These are phyloP conservation scores for Arthrobotrys sinensis DNA, from an alignment of 2,329 filamentous ascomycete species.

Conservation along the genomic window DNA sequence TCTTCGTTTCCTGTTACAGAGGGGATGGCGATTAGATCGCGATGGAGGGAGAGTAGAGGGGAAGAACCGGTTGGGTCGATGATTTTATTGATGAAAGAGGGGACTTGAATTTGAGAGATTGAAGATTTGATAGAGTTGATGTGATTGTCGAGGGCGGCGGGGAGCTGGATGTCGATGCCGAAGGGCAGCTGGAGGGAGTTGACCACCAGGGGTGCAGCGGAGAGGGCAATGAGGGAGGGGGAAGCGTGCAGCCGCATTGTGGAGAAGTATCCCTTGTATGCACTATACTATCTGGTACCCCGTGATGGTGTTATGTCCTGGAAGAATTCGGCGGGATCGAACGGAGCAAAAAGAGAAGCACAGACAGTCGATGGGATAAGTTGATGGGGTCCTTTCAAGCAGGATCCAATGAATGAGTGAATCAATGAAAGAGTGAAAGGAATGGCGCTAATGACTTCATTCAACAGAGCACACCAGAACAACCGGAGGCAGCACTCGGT, in stretches of 20 bases:
- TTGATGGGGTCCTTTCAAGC: background rate
- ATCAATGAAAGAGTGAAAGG: conserved; percentile 1
- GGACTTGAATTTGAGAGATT: conserved; percentile 49
- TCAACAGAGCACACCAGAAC: too few species aligned
- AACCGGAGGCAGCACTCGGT: conserved; percentile 8
- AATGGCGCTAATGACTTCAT: conserved; percentile 48
- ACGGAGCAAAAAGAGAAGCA: background rate
- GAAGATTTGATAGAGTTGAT: conserved; percentile 43
- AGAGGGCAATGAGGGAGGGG: conserved; percentile 50
- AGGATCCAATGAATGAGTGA: conserved; percentile 34
- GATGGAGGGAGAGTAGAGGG: conserved; percentile 79
- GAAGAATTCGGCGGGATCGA: background rate
- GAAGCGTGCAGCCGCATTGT: conserved; percentile 53
- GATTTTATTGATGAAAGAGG: conserved; percentile 54
- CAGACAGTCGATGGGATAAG: background rate
- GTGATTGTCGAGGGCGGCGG: conserved; percentile 37
- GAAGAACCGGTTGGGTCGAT: conserved; percentile 60
- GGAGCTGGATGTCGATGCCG: conserved; percentile 42
- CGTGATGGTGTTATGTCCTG: background rate
- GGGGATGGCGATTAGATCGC: conserved; percentile 79
- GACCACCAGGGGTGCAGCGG: conserved; percentile 49
- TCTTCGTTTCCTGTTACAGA: conserved; percentile 81
- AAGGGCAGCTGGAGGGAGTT: conserved; percentile 57
- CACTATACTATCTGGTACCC: background rate
- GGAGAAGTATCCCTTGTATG: background rate